phyloP scores from a whole-genome alignment of 2,329 filamentous ascomycete species.

The Microdochium nivale region DNA sequence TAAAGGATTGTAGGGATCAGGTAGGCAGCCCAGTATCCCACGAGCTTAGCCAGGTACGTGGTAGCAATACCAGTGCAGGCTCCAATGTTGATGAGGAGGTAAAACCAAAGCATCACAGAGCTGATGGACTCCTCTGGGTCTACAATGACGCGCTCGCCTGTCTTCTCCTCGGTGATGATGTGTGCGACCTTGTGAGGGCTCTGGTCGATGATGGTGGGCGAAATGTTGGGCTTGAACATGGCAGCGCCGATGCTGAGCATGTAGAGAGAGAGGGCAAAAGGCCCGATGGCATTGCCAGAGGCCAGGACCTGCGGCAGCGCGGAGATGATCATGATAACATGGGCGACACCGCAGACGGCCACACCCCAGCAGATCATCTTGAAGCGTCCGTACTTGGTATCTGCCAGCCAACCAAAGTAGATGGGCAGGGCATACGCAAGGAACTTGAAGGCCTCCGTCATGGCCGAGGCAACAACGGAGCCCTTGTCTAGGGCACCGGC shows the following conservation, averaged over 20 bases:
- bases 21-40: constrained; percentile 3
- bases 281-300: constrained; percentile 39
- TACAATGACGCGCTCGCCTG: constrained; percentile 56
- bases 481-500: constrained; percentile 42
- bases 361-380: constrained; percentile 21
- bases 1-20: constrained; percentile 42
- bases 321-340: constrained; percentile 24
- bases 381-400: constrained; percentile 30
- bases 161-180: constrained; percentile 40
- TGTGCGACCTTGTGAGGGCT: constrained; percentile 45
- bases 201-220: constrained; percentile 61
- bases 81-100: constrained; percentile 44
- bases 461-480: constrained; percentile 33
- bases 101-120: constrained; percentile 58
- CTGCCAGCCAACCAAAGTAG: constrained; percentile 30
- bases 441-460: constrained; percentile 30
- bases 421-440: constrained; percentile 37
- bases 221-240: constrained; percentile 65
- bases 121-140: constrained; percentile 56
- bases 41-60: not conserved
- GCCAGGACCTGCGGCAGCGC: constrained; percentile 26
- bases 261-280: constrained; percentile 52
- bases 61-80: not conserved
- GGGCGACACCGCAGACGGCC: constrained; percentile 23
- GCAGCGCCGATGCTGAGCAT: constrained; percentile 51